These are phyloP conservation scores for Pythium diclinum DNA, from an alignment of 352 stramenopile genomes.

Conservation along the genomic window DNA sequence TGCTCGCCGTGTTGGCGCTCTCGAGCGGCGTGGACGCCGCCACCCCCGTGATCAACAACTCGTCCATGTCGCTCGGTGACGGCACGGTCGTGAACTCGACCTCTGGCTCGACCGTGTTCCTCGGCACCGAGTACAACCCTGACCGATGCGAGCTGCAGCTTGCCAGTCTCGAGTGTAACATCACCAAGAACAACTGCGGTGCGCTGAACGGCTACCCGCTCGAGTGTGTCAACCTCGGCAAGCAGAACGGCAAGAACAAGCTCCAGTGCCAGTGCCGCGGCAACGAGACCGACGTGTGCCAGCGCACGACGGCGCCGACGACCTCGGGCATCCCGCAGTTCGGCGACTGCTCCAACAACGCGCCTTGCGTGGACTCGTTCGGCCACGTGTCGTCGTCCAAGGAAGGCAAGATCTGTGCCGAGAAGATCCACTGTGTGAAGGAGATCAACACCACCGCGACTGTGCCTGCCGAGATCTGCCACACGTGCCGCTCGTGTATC, in stretches of 20 bases:
- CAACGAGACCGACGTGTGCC: constrained; percentile 43
- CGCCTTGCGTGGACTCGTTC: constrained; percentile 58
- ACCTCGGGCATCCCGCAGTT: constrained; percentile 53
- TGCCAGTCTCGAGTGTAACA: constrained; percentile 49
- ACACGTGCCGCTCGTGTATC: constrained; percentile 82
- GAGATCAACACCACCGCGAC: constrained; percentile 65
- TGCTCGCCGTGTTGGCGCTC: constrained; percentile 14
- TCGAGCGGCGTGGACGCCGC: constrained; percentile 7
- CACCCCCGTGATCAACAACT: constrained; percentile 15
- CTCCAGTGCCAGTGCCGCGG: constrained; percentile 56
- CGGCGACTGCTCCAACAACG: constrained; percentile 52
- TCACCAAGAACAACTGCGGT: constrained; percentile 40
- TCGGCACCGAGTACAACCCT: constrained; percentile 70
- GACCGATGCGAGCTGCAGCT: constrained; percentile 68
- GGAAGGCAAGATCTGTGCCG: constrained; percentile 55
- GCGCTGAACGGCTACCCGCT: constrained; percentile 70
- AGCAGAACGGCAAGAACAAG: constrained; percentile 63
- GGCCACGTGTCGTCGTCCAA: constrained; percentile 50
- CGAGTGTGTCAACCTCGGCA: constrained; percentile 57
- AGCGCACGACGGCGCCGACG: constrained; percentile 42
- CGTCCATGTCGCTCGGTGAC: constrained; percentile 55
- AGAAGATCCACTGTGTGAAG: constrained; percentile 70
- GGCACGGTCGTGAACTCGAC: constrained; percentile 52
- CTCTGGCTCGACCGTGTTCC: constrained; percentile 48
- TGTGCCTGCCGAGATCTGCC: constrained; percentile 60